Base-by-base conservation (phyloP, 257 asterid genomes). In the Forsythia viridissima region DNA sequence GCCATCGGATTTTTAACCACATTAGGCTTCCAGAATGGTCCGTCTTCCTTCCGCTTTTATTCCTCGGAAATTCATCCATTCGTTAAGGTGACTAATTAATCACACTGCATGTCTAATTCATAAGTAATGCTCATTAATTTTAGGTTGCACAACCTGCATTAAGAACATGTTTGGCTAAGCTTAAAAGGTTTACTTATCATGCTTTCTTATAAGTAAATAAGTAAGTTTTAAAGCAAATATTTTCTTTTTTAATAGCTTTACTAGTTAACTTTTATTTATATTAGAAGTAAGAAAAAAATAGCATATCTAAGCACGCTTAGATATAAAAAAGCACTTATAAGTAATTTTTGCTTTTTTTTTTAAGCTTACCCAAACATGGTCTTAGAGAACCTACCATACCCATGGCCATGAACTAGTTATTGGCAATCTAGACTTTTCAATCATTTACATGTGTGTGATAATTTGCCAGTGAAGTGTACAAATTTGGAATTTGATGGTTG, bases 11-110 rank as follows among this genome's bases (percentile, higher is more conserved):
- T 90, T 59, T 91, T 96, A 42, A 85, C 90, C 51, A 83, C 86
- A 65, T 81, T 91, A 52, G 99, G 93, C 63, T 93, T 96, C 72
- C 84, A 72, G 72, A 87, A 82, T 41, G 81, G 82, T 30, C 89
- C 80, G 71, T n/a, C 66, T 46, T 85, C 89, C 5, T 88, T 90
- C 86, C 92, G 79, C 66, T 91, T 87, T 73, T 20, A 63, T 42
- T 79, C 92, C 11, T 82, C 94, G 1, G 94, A 89, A 57, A 83
- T 76, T 85, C 99, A 96, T 78, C 98, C 98, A 0, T 93, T 93
- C 46, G 93, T 96, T 74, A 96, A 89, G 93, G 97, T 90, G 61
- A 70, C 6, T 61, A 61, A 8, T 61, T 21, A 21, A 61, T 61
- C 21, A 55, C 65, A 55, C 65, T 55, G 30, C 11, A 16, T 55